These are phyloP conservation scores for Sesbania bispinosa DNA, from an alignment of 306 rosid species.

Conservation along the genomic window DNA sequence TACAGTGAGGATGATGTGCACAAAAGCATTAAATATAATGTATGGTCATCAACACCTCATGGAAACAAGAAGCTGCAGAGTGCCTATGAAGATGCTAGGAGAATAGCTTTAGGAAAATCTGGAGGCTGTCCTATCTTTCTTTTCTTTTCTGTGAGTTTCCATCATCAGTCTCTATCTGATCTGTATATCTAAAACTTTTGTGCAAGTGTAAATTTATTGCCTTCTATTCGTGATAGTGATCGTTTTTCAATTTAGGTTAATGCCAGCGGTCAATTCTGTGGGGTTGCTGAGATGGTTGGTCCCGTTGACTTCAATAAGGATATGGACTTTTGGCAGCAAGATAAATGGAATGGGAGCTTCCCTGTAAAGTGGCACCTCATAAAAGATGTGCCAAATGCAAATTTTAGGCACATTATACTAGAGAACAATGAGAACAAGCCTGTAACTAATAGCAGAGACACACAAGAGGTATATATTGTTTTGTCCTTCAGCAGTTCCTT, in stretches of 20 bases:
- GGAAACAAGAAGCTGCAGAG: slow-evolving; percentile 84
- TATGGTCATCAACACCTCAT: slow-evolving; percentile 96
- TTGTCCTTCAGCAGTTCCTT: not conserved
- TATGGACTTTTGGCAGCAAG: slow-evolving; percentile 99
- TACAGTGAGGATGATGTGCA: slow-evolving; percentile 98
- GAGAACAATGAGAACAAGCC: slow-evolving; percentile 96
- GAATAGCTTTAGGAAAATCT: slow-evolving; percentile 52
- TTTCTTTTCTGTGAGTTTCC: slow-evolving; percentile 76
- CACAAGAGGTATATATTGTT: slow-evolving; percentile 91
- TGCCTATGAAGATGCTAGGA: slow-evolving; percentile 75
- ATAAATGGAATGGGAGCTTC: slow-evolving; percentile 97
- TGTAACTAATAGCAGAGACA: slow-evolving; percentile 94
- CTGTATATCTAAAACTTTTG: not conserved
- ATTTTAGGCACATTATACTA: slow-evolving; percentile 79
- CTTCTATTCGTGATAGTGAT: slow-evolving; percentile 13
- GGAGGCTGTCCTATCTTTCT: slow-evolving; percentile 84
- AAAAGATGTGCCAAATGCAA: slow-evolving; percentile 83
- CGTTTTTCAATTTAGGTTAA: slow-evolving; percentile 58
- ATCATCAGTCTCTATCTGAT: not conserved
- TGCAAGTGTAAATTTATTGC: not conserved
- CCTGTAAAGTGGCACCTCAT: slow-evolving; percentile 90
- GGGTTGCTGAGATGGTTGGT: slow-evolving; percentile 92
- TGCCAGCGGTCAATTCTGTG: slow-evolving; percentile 96
- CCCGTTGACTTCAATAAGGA: slow-evolving; percentile 82
- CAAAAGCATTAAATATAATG: slow-evolving; percentile 87